Percentiles rank a stretch among this genome's conserved stretches.
Conservation (phyloP, 2,329 filamentous ascomycete species). For the Colletotrichum echinochloae region DNA sequence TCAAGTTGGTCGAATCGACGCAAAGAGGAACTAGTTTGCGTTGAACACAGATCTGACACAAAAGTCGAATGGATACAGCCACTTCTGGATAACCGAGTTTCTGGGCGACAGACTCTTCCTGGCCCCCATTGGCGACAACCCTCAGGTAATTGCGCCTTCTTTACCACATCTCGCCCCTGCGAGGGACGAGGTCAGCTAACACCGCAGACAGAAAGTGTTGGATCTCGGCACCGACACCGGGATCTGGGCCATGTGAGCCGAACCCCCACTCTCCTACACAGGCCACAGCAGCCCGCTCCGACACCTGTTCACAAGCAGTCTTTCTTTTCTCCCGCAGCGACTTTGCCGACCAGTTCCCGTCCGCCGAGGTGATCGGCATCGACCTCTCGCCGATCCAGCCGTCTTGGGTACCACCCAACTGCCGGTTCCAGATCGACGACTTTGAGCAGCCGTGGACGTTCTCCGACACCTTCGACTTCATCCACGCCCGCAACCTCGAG, state of each 20-base stretch:
- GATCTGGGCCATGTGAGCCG: conserved; percentile 55
- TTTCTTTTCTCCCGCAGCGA: conserved; percentile 51
- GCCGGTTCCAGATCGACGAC: conserved; percentile 53
- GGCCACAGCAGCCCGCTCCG: no score
- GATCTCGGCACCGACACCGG: conserved; percentile 59
- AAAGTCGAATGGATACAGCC: background rate
- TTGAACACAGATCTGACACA: background rate
- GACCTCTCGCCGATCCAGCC: conserved; percentile 70
- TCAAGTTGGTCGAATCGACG: background rate
- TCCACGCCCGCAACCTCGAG: conserved; percentile 70
- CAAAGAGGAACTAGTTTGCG: accelerated
- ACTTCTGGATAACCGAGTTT: conserved; percentile 42
- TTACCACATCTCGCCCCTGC: background rate
- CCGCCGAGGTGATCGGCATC: conserved; percentile 60
- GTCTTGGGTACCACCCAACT: conserved; percentile 49
- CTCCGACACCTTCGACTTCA: conserved; percentile 63
- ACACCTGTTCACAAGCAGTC: conserved; percentile 10
- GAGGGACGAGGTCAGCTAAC: background rate
- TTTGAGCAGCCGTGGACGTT: conserved; percentile 57
- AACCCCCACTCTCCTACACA: background rate
- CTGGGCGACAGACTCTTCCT: conserved; percentile 51
- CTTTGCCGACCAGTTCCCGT: conserved; percentile 56
- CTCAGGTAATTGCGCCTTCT: conserved; percentile 33
- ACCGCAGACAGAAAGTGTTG: conserved; percentile 49
- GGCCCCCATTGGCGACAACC: conserved; percentile 50